Conservation (phyloP, 352 stramenopile species). For the Globisporangium irregulare region DNA sequence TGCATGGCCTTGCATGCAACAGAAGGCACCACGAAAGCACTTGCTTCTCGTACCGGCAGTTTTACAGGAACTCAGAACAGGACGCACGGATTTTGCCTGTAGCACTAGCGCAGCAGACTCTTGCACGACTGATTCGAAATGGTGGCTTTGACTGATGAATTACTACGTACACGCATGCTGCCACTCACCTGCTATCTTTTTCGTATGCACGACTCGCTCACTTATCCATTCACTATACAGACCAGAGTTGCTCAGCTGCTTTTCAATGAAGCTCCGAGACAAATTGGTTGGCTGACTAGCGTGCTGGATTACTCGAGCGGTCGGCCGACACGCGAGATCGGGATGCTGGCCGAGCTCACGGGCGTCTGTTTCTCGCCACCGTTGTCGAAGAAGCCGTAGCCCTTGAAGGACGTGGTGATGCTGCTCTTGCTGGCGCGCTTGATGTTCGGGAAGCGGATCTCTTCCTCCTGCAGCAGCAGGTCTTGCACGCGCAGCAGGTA, state of each 20-base stretch:
- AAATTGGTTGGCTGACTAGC: not conserved
- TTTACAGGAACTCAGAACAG: too few relatives aligned
- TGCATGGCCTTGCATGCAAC: too few relatives aligned
- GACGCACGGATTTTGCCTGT: too few relatives aligned
- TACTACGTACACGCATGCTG: too few relatives aligned
- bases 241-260: not conserved
- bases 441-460: constrained; percentile 70
- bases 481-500: constrained; percentile 81
- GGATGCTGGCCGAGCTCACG: constrained; percentile 7
- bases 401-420: constrained; percentile 48
- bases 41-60: too few relatives aligned
- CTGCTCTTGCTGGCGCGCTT: constrained; percentile 43
- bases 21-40: too few relatives aligned
- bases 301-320: constrained; percentile 3
- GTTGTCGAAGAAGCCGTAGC: constrained; percentile 79
- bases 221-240: too few relatives aligned
- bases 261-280: not conserved
- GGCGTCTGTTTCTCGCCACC: constrained; percentile 10
- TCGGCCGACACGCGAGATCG: constrained; percentile 13
- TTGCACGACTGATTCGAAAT: too few relatives aligned
- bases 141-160: too few relatives aligned
- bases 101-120: too few relatives aligned
- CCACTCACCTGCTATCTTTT: too few relatives aligned
- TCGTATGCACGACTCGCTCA: too few relatives aligned
- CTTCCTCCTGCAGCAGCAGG: constrained; percentile 73